These are phyloP conservation scores for Eremochloa ophiuroides DNA, from an alignment of 176 grass and related monocot species.

Conservation along the genomic window DNA sequence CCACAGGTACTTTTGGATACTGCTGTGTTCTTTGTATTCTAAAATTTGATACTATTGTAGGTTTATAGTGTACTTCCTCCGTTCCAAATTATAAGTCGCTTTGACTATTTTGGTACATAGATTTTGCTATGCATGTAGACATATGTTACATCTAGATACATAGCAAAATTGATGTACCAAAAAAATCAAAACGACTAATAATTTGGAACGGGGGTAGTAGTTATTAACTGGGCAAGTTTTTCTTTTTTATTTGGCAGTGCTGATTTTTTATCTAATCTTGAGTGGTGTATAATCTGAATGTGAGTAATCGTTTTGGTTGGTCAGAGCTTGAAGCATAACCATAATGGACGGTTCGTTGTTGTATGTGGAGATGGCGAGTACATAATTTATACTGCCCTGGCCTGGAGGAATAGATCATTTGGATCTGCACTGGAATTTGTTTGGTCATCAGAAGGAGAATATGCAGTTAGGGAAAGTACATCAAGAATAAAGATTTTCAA, in stretches of 20 bases:
- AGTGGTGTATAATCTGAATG: constrained; percentile 19
- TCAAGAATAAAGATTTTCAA: constrained; percentile 87
- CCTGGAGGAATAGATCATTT: constrained; percentile 99
- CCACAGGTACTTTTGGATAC: constrained; percentile 70
- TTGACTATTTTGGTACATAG: no score
- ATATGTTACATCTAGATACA: no score
- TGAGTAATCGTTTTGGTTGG: constrained; percentile 25
- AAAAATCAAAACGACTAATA: no score
- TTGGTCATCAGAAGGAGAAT: constrained; percentile 97
- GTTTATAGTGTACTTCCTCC: not conserved
- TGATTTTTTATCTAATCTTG: not conserved
- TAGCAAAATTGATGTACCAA: no score
- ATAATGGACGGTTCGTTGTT: constrained; percentile 92
- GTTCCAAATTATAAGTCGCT: no score
- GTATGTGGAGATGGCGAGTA: constrained; percentile 98
- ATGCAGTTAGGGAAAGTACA: constrained; percentile 91
- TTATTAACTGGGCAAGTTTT: not conserved
- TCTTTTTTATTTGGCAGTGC: not conserved
- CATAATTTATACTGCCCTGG: constrained; percentile 94
- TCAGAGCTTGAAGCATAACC: constrained; percentile 98
- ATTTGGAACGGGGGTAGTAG: no score
- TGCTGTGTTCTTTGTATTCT: constrained; percentile 14
- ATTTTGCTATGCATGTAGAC: no score
- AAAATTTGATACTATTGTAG: not conserved
- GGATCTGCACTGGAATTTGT: constrained; percentile 86